Evolutionary conservation across 2,329 filamentous ascomycete species (phyloP), one percentile per base, ranked within the genome.

Genomic region (Colletotrichum viniferum): DNA sequence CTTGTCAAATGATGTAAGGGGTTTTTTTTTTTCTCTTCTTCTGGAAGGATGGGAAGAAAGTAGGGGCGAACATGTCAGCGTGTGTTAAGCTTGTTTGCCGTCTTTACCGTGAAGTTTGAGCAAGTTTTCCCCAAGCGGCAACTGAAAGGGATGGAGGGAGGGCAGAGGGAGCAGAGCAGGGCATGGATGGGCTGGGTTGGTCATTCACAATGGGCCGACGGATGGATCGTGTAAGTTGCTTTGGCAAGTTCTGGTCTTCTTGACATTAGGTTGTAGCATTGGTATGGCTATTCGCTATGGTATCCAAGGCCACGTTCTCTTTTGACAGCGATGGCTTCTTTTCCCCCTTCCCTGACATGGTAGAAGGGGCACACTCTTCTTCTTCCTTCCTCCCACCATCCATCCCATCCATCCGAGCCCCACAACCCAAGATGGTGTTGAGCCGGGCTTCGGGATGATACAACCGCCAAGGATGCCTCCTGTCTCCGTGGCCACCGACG

Each of bases 221-320:
- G 10, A 1, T 0, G n/a, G n/a, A 52, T 52, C 18, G 10, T 52
- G 18, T 13, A 21, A 52, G n/a, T 21, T 21, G 43, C 43, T 52
- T 52, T 52, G n/a, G 43, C 43, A 52, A 52, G 43, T 52, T 26
- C 9, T 63, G 24, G 13, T 56, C 32, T n/a, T 67, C 63, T 68
- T 73, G 69, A 75, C 70, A 75, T 73, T 73, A 69, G 69, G 43
- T 30, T 73, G 73, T 73, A 68, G 69, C 73, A 73, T 73, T 63
- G 69, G 43, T 68, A 61, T 32, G 52, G 32, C 32, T n/a, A 63
- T 63, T 43, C 63, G 58, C 73, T 38, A 56, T 73, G 48, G 61
- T 48, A 52, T 62, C 73, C 63, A 56, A 56, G 43, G 26, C 68
- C 36, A 65, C 62, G 24, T 67, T 62, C 58, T 61, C 26, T 72